phyloP scores from a whole-genome alignment of 768 basidiomycete genomes.

The Clathrus columnatus region DNA sequence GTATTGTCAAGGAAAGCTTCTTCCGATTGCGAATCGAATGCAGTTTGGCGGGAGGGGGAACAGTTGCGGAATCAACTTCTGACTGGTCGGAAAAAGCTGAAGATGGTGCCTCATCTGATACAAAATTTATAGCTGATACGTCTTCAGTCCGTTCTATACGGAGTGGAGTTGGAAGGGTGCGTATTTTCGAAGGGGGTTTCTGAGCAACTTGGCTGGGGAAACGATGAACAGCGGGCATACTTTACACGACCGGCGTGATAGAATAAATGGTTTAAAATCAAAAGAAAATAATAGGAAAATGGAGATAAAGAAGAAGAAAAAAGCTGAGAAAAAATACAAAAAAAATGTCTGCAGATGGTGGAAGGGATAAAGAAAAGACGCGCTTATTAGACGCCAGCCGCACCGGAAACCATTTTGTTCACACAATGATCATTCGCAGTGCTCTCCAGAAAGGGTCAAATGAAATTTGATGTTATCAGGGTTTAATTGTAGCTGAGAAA shows the following conservation, averaged over 20 bases:
- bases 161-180: conserved; percentile 46
- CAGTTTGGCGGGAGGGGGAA: conserved; percentile 24
- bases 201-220: conserved; percentile 24
- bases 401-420: no score
- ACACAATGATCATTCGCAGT: no score
- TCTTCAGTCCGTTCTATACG: conserved; percentile 49
- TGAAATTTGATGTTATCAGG: not conserved
- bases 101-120: conserved; percentile 33
- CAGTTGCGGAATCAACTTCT: conserved; percentile 43
- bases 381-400: not conserved
- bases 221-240: conserved; percentile 20
- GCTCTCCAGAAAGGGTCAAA: no score
- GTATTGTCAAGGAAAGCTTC: conserved; percentile 62
- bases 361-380: not conserved
- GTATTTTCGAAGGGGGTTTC: conserved; percentile 35
- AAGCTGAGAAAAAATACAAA: conserved; percentile 14
- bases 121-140: conserved; percentile 40
- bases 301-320: conserved; percentile 10
- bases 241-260: conserved; percentile 32
- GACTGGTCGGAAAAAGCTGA: conserved; percentile 46
- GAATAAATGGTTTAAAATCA: conserved; percentile 7
- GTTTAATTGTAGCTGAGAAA: no score
- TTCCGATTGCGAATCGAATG: conserved; percentile 61
- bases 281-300: conserved; percentile 19
- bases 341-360: conserved; percentile 7